Conservation (phyloP, 257 asterid genomes). For the Scutellaria galericulata region DNA sequence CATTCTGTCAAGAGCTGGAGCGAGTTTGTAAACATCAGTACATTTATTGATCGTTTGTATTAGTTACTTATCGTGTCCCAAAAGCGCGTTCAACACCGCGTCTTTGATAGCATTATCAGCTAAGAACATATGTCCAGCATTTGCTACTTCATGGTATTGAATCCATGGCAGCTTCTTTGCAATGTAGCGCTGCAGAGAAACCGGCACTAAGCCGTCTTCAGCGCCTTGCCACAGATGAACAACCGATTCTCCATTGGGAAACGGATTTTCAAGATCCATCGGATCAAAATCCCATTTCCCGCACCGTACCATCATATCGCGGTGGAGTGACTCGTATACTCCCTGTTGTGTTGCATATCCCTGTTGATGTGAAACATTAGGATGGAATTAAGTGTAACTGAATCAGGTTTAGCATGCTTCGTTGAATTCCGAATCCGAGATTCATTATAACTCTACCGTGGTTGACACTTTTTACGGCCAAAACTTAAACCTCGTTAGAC, state of each 20-base stretch:
- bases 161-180: conserved; percentile 34
- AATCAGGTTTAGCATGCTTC: not conserved
- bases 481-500: too few species aligned
- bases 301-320: conserved; percentile 26
- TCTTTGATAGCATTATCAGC: conserved; percentile 20
- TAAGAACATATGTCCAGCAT: conserved; percentile 35
- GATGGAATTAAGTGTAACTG: not conserved
- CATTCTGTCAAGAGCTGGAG: not conserved
- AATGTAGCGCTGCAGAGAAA: conserved; percentile 26
- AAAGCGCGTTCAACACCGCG: conserved; percentile 14
- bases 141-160: conserved; percentile 29
- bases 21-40: too few species aligned
- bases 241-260: not conserved
- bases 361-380: not conserved
- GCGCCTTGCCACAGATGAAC: conserved; percentile 36
- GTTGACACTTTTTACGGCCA: too few species aligned
- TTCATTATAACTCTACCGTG: too few species aligned
- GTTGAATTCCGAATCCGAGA: too few species aligned
- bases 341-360: conserved; percentile 24
- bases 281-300: conserved; percentile 33
- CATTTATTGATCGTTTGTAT: not conserved
- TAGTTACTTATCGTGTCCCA: not conserved
- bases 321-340: conserved; percentile 30
- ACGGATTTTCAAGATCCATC: conserved; percentile 27
- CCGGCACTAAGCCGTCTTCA: conserved; percentile 27